Conservation (phyloP, 495 filamentous ascomycete genomes). For the Halenospora varia region DNA sequence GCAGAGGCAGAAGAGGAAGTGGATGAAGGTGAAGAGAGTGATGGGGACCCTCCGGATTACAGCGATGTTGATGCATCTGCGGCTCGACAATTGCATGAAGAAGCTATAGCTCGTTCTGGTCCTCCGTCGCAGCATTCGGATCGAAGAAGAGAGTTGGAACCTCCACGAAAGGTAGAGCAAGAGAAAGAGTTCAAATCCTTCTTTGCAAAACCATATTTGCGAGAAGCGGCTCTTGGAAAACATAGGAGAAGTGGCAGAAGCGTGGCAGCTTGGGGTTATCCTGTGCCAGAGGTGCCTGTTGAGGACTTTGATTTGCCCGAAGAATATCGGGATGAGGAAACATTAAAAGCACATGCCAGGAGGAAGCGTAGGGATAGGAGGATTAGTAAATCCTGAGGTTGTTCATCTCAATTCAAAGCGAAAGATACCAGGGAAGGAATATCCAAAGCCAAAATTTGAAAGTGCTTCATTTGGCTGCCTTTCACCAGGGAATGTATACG, state of each 20-base stretch:
- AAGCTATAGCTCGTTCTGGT: constrained; percentile 47
- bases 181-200: constrained; percentile 79
- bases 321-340: constrained; percentile 65
- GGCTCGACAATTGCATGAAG: constrained; percentile 69
- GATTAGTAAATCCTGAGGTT: constrained; percentile 16
- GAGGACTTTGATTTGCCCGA: constrained; percentile 70
- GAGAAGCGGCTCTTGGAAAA: constrained; percentile 67
- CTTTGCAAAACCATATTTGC: constrained; percentile 70
- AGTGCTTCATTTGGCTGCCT: constrained; percentile 29
- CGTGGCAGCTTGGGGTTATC: constrained; percentile 69
- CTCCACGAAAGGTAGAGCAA: constrained; percentile 28
- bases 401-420: background rate
- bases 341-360: constrained; percentile 59
- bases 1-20: constrained; percentile 39
- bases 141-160: constrained; percentile 13
- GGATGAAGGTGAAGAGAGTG: constrained; percentile 30
- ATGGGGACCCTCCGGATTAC: constrained; percentile 52
- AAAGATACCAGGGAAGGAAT: constrained; percentile 4
- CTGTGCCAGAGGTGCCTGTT: constrained; percentile 67
- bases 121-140: constrained; percentile 2
- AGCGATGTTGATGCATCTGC: constrained; percentile 72
- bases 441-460: constrained; percentile 24
- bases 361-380: constrained; percentile 24
- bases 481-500: background rate
- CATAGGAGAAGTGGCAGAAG: constrained; percentile 53